Conservation (phyloP, 768 basidiomycete species). For the Trametes sanguinea region DNA sequence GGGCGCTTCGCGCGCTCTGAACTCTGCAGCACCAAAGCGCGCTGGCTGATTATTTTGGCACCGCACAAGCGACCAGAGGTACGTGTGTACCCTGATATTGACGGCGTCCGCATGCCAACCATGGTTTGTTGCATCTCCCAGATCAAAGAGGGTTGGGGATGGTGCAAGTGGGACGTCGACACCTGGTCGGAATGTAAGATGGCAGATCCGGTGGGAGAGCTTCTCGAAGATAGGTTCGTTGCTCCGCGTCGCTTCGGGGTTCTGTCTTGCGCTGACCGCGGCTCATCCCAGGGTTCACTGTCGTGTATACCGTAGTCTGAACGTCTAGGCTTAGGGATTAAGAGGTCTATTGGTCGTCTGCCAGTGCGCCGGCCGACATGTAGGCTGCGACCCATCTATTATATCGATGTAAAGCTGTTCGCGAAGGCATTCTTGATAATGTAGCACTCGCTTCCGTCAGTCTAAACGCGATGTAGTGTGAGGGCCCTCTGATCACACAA, state of each 20-base stretch:
- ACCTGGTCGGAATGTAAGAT: slow-evolving; percentile 47
- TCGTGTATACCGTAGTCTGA: slow-evolving; percentile 51
- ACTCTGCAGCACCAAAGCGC: slow-evolving; percentile 47
- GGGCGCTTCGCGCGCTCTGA: no score
- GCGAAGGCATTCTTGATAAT: no score
- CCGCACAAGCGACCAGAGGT: slow-evolving; percentile 82
- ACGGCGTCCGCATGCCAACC: neutral
- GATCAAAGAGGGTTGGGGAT: slow-evolving; percentile 71
- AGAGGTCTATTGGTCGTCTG: neutral
- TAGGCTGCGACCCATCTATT: neutral
- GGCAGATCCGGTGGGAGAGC: slow-evolving; percentile 44
- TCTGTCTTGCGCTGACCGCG: neutral
- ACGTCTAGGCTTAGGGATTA: slow-evolving; percentile 19
- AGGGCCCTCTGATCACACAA: no score
- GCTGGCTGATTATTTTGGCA: slow-evolving; percentile 69
- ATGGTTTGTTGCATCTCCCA: slow-evolving; percentile 25
- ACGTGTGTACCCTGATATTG: slow-evolving; percentile 1
- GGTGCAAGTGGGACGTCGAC: slow-evolving; percentile 61
- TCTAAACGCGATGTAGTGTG: no score
- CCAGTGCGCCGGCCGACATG: neutral
- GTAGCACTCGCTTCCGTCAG: no score
- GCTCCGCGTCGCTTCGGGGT: neutral
- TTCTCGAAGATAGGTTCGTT: slow-evolving; percentile 50
- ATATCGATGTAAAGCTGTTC: neutral
- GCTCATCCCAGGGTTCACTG: slow-evolving; percentile 46